Evolutionary conservation across 306 rosid species (phyloP), one percentile per base, ranked within the genome.

Genomic region (Rosa lucieae): DNA sequence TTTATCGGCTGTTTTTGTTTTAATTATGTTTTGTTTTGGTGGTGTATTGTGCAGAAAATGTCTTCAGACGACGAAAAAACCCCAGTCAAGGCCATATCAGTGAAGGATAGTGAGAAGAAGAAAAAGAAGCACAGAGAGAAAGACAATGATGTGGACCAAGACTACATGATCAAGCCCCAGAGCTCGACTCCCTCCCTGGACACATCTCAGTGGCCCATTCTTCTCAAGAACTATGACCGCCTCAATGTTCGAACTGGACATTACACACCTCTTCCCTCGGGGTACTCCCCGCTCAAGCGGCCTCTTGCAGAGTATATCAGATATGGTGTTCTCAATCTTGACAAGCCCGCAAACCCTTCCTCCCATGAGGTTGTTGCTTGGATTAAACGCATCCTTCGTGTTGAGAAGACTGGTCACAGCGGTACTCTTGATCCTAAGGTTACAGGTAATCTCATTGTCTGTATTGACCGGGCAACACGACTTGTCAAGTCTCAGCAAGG

Each of bases 401-500:
- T 87, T 13, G 91, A 90, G 29, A 93, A 93, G 80, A 93, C 96
- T 37, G 94, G 97, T 74, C 94, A 93, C 70, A 89, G 91, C 47
- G 97, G 97, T 21, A 93, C 96, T n/a, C 87, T 93, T 1, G 97
- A 93, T 37, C 94, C 97, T 12, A 93, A 93, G 56, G 97, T 93
- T 78, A 93, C 94, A 39, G 97, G 97, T 0, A 91, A 93, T 67
- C 89, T 93, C 39, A 91, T 90, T 65, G 96, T 90, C 49, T 93
- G 97, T 78, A 88, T 93, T 42, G 96, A 93, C 79, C 74, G 97
- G 39, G 96, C 97, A 44, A 93, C 97, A 0, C 82, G 96, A 59
- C 84, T 93, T 1, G 97, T 93, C 12, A 93, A 93, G 70, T 93
- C 96, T 44, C 94, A 90, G 74, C 96, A 93, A 62, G 96, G 97